Percentiles rank a stretch among this genome's conserved stretches.
phyloP scores from a whole-genome alignment of 2,329 filamentous ascomycete species.

The Stagonosporopsis vannaccii region DNA sequence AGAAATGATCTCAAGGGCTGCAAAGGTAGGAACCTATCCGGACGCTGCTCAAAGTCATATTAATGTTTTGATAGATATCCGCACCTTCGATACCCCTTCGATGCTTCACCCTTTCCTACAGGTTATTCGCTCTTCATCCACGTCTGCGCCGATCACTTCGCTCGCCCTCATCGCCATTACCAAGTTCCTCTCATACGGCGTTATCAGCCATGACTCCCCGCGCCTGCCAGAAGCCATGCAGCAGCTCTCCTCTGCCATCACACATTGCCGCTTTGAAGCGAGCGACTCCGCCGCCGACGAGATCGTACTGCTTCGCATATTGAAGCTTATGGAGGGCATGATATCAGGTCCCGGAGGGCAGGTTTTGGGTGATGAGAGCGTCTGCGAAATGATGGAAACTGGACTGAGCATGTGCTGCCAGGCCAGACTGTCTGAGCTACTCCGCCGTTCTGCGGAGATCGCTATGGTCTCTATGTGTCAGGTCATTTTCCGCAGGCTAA shows the following conservation, averaged over 20 bases:
- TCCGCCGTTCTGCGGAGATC: slow-evolving; percentile 91
- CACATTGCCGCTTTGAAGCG: slow-evolving; percentile 96
- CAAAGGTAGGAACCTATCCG: slow-evolving; percentile 64
- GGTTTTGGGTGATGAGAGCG: slow-evolving; percentile 94
- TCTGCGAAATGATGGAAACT: slow-evolving; percentile 99
- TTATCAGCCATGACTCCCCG: slow-evolving; percentile 85
- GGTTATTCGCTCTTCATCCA: slow-evolving; percentile 95
- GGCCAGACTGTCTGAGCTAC: slow-evolving; percentile 84
- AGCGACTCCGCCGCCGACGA: slow-evolving; percentile 95
- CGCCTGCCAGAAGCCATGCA: slow-evolving; percentile 92
- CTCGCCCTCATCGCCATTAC: slow-evolving; percentile 91
- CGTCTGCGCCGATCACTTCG: slow-evolving; percentile 94
- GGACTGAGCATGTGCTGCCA: slow-evolving; percentile 98
- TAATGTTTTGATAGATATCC: slow-evolving; percentile 70
- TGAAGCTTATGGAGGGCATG: slow-evolving; percentile 99
- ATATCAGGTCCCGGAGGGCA: slow-evolving; percentile 91
- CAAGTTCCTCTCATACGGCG: slow-evolving; percentile 95
- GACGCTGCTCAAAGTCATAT: slow-evolving; percentile 16
- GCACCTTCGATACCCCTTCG: slow-evolving; percentile 84
- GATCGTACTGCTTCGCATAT: slow-evolving; percentile 89
- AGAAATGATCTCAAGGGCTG: slow-evolving; percentile 86
- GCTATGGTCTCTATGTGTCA: slow-evolving; percentile 99
- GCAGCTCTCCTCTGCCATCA: slow-evolving; percentile 90
- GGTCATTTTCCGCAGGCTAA: slow-evolving; percentile 93
- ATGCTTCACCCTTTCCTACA: slow-evolving; percentile 94